Evolutionary conservation across 305 asterid genomes (phyloP).

Genomic region (Fraxinus angustifolia): DNA sequence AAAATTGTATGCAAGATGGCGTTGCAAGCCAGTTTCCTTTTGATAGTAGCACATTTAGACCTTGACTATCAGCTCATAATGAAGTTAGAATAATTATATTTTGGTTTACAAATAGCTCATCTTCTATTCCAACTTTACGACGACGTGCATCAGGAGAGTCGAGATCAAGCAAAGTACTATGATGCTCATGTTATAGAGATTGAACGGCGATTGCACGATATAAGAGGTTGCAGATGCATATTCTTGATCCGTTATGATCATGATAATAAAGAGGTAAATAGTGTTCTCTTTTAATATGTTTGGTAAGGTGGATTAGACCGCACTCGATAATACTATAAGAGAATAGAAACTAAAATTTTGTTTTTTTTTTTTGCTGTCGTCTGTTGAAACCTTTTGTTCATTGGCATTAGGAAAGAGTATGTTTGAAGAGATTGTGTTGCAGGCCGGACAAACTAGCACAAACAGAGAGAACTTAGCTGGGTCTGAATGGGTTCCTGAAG

Average conservation of each 20-base stretch:
- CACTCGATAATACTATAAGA: not conserved
- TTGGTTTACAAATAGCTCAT: not conserved
- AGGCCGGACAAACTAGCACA: constrained; percentile 43
- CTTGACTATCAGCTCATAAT: not conserved
- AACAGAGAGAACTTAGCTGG: constrained; percentile 13
- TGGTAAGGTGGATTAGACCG: not conserved
- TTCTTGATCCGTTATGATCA: constrained; percentile 62
- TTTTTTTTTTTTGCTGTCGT: not conserved
- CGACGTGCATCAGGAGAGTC: constrained; percentile 45
- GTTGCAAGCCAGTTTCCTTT: not conserved
- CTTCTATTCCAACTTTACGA: constrained; percentile 10
- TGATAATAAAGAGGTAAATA: constrained; percentile 58
- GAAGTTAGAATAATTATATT: not conserved
- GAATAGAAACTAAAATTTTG: not conserved
- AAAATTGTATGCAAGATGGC: not conserved
- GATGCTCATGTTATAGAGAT: constrained; percentile 70
- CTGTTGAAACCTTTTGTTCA: constrained; percentile 7
- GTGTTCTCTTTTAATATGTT: not conserved
- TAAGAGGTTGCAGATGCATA: constrained; percentile 82
- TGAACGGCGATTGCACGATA: constrained; percentile 69
- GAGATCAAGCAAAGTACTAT: constrained; percentile 64
- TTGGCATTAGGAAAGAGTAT: constrained; percentile 60
- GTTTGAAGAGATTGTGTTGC: constrained; percentile 68
- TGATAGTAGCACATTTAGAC: not conserved
- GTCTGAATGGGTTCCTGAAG: not conserved